Base-by-base conservation (phyloP, 352 stramenopile species). In the Globisporangium irregulare region DNA sequence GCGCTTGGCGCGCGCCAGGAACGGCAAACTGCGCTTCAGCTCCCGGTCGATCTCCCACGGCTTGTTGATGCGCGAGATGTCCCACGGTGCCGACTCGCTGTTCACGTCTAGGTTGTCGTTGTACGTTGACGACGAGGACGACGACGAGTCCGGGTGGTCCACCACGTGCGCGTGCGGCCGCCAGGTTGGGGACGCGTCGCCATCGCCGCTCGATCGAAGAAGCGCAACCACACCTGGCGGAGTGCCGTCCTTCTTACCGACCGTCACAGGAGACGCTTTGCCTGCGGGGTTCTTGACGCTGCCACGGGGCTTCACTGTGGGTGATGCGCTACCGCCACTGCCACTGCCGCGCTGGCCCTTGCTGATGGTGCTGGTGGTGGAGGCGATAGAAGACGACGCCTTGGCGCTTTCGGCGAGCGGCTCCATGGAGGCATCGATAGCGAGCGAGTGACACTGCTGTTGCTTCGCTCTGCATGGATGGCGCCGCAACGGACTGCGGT, bases 21-120 rank as follows among this genome's bases (percentile, higher is more conserved):
- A 77, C 8, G 83, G 86, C 34, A 93, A 70, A 27, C 68, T 87
- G 29, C 82, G 80, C 24, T 70, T 70, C 36, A 92, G 72, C 20
- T 92, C 83, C 8, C 70, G 32, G 60, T 91, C 82, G 67, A 91
- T 93, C 62, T 84, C 82, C 86, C 86, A 93, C 67, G 80, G 80
- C 48, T 84, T 83, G 73, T 88, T 92, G 64, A 93, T 68, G 10
- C 83, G 77, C 32, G 77, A 87, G 68, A 93, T 91, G 38, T 92
- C 81, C 86, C 86, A 93, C 12, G 57, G 58, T 15, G 34, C 34
- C 18, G 75, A 64, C 22, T 46, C 34, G 15, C 66, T 59, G 15
- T 64, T 58, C 36, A 15, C 1, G 15, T 73, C 43, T 1, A 15
- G 34, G 20, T 36, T 36, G 25, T 59, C 18, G 29, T 12, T 41